Percentiles rank a stretch among this genome's conserved stretches.
These are phyloP conservation scores for Pseudogymnoascus sp. DNA, from an alignment of 2,329 filamentous ascomycete species.

Conservation along the genomic window DNA sequence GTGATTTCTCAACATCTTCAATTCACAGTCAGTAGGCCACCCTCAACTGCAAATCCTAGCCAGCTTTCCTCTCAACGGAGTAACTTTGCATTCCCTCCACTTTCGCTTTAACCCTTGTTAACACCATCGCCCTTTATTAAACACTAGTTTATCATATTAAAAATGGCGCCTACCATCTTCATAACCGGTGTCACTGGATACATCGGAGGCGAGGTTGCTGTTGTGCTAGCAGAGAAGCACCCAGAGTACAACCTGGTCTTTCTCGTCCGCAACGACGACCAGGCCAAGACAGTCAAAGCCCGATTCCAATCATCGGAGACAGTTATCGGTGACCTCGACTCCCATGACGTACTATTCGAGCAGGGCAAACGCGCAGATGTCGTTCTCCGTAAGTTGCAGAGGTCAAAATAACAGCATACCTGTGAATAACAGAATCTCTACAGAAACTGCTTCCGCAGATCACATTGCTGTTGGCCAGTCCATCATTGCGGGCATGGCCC, in stretches of 20 bases:
- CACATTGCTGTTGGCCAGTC: slow-evolving; percentile 28
- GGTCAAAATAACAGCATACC: too few species aligned
- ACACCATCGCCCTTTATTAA: background rate
- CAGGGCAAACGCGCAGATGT: slow-evolving; percentile 29
- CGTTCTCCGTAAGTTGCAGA: slow-evolving; percentile 26
- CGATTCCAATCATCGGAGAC: slow-evolving; percentile 15
- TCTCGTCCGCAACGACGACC: slow-evolving; percentile 17
- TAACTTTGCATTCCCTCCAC: background rate
- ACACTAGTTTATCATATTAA: background rate
- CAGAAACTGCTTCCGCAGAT: slow-evolving; percentile 19
- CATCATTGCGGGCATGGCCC: slow-evolving; percentile 38
- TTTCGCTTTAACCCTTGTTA: background rate
- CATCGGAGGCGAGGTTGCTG: slow-evolving; percentile 17
- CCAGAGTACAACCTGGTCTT: slow-evolving; percentile 17
- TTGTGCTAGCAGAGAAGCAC: slow-evolving; percentile 14
- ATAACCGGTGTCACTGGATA: slow-evolving; percentile 20
- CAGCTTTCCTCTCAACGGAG: background rate
- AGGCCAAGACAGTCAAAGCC: slow-evolving; percentile 12
- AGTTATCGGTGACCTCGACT: slow-evolving; percentile 29
- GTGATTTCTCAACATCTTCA: background rate
- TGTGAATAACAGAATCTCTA: background rate
- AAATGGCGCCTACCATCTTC: slow-evolving; percentile 16
- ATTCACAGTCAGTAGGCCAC: background rate
- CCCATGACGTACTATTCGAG: slow-evolving; percentile 23
- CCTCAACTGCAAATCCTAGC: background rate